Evolutionary conservation across 2,329 filamentous ascomycete species (phyloP).

Genomic region (Exophiala sideris): DNA sequence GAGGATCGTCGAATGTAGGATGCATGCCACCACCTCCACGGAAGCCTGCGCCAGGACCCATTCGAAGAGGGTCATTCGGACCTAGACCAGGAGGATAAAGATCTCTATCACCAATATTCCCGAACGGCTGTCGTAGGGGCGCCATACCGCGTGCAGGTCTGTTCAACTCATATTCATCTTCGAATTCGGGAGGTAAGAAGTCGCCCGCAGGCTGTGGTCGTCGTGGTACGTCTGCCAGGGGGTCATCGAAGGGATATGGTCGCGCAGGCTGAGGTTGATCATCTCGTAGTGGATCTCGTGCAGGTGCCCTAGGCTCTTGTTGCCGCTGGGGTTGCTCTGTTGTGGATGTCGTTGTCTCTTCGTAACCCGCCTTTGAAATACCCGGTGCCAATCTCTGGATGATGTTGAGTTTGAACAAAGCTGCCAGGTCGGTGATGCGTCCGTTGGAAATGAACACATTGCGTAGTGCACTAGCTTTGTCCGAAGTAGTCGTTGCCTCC

Average conservation of each 20-base stretch:
- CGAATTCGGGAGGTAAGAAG: constrained; percentile 84
- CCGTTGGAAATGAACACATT: constrained; percentile 70
- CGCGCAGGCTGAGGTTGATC: constrained; percentile 59
- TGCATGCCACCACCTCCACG: constrained; percentile 81
- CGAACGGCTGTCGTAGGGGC: constrained; percentile 34
- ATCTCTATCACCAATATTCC: constrained; percentile 77
- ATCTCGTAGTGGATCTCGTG: constrained; percentile 50
- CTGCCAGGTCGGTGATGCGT: constrained; percentile 66
- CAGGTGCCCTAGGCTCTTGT: constrained; percentile 42
- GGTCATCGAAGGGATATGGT: constrained; percentile 66
- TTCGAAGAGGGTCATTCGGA: constrained; percentile 75
- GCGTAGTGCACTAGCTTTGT: constrained; percentile 37
- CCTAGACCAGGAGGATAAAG: constrained; percentile 82
- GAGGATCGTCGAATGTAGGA: constrained; percentile 86
- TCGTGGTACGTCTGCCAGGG: constrained; percentile 58
- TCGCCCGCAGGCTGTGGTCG: constrained; percentile 66
- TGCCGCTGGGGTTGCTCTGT: constrained; percentile 37
- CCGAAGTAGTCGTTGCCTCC: constrained; percentile 37
- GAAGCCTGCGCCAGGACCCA: constrained; percentile 59
- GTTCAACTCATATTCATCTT: constrained; percentile 85
- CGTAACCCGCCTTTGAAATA: constrained; percentile 73
- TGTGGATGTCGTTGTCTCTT: constrained; percentile 49
- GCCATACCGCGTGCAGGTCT: constrained; percentile 56
- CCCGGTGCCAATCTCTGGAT: constrained; percentile 80
- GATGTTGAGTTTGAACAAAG: constrained; percentile 71